Evolutionary conservation across 2,329 filamentous ascomycete genomes (phyloP).

Genomic region (Curvularia sp.): DNA sequence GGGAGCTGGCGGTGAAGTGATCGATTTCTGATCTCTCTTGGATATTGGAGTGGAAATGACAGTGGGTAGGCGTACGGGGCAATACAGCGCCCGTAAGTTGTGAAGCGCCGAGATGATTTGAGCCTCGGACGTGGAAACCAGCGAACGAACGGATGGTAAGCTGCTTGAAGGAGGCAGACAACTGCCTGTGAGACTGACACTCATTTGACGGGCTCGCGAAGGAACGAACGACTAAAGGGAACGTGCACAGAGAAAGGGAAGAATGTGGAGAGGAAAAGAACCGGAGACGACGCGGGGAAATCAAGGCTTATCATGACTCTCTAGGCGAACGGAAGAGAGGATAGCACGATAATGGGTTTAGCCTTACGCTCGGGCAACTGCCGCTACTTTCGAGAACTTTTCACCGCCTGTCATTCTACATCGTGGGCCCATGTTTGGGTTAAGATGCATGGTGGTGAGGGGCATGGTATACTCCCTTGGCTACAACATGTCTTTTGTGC

Average conservation of each 20-base stretch:
- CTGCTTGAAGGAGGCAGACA: conserved; percentile 47
- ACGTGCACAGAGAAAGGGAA: conserved; percentile 8
- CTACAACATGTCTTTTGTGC: neutral
- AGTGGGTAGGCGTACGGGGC: conserved; percentile 43
- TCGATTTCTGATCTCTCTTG: conserved; percentile 24
- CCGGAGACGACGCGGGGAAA: conserved; percentile 28
- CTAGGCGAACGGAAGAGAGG: conserved; percentile 14
- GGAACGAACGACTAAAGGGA: conserved; percentile 5
- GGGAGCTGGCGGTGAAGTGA: conserved; percentile 29
- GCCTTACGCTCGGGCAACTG: conserved; percentile 38
- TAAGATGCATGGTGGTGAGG: neutral
- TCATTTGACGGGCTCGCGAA: conserved; percentile 35
- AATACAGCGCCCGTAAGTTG: conserved; percentile 43
- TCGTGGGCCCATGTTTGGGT: conserved; percentile 27
- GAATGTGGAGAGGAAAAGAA: conserved; percentile 22
- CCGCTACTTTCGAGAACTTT: conserved; percentile 36
- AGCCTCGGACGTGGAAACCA: conserved; percentile 32
- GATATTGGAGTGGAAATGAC: conserved; percentile 21
- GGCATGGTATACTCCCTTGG: neutral
- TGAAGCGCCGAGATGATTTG: conserved; percentile 35
- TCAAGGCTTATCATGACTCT: conserved; percentile 20
- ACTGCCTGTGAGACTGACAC: conserved; percentile 26
- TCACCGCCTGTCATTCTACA: conserved; percentile 43
- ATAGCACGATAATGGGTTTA: conserved; percentile 37
- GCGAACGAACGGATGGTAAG: conserved; percentile 37